A percentile compares a stretch with the other conserved stretches of the same genome.
Conservation (phyloP, 2,329 filamentous ascomycete genomes). For the Penicillium psychrosexuale region DNA sequence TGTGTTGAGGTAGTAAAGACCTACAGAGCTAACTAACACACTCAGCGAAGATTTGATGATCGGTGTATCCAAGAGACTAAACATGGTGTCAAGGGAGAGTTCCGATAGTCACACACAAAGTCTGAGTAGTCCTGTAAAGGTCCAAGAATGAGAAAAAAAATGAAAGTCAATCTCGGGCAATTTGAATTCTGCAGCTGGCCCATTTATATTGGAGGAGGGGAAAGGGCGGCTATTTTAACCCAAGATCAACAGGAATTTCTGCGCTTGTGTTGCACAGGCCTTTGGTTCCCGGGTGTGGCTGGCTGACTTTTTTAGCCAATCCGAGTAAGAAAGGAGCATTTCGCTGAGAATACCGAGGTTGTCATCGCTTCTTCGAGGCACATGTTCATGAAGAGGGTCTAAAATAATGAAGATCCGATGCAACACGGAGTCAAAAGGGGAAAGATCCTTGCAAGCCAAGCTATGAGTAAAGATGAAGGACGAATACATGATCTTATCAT, state of each 20-base stretch:
- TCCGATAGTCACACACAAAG: not conserved
- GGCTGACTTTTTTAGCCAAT: not conserved
- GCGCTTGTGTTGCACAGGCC: not conserved
- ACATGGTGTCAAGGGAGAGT: not conserved
- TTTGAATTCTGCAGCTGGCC: not conserved
- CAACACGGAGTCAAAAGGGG: not conserved
- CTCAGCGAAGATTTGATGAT: not conserved
- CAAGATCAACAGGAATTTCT: not conserved
- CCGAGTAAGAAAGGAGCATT: not conserved
- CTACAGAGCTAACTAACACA: not conserved
- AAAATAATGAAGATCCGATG: not conserved
- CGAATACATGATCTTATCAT: not conserved
- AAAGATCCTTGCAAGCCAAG: not conserved
- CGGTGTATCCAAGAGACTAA: not conserved
- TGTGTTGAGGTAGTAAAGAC: not conserved
- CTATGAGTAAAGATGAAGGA: not conserved
- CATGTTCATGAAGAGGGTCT: not conserved
- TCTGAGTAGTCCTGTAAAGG: not conserved
- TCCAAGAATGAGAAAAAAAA: not conserved
- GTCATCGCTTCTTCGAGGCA: not conserved
- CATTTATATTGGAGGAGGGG: no score
- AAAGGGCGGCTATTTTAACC: no score
- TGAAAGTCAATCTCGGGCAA: no score
- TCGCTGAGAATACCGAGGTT: rapidly evolving
- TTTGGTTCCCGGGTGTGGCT: not conserved